These are phyloP conservation scores for Fomitopsis schrenkii DNA, from an alignment of 1,284 basidiomycete genomes.

Conservation along the genomic window DNA sequence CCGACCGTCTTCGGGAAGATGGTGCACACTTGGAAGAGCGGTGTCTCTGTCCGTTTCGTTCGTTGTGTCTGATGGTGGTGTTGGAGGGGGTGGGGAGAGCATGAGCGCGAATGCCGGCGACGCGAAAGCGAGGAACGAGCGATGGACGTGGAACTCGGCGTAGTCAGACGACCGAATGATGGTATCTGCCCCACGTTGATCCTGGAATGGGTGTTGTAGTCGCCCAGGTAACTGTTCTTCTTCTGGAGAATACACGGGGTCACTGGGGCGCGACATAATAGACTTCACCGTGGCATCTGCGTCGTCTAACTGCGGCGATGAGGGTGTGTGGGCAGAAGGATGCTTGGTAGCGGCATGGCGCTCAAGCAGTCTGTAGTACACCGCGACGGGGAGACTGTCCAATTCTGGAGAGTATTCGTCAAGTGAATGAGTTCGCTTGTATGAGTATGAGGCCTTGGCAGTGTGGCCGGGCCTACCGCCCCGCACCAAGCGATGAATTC, in stretches of 20 bases:
- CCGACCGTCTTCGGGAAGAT: conserved; percentile 8
- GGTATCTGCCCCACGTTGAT: neutral
- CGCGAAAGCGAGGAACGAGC: neutral
- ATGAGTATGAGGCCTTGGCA: neutral
- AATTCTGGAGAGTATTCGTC: neutral
- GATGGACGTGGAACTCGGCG: neutral
- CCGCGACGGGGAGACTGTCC: neutral
- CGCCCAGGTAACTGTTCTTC: neutral
- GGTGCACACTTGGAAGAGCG: neutral
- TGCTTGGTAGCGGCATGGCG: neutral
- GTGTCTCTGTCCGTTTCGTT: no score
- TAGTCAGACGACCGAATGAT: neutral
- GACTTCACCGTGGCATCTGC: neutral
- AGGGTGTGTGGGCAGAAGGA: neutral
- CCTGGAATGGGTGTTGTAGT: neutral
- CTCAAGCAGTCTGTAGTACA: neutral
- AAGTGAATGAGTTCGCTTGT: neutral
- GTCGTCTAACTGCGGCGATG: neutral
- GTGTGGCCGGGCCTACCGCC: no score
- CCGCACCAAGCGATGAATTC: neutral
- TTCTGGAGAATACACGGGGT: neutral
- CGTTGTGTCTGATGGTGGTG: neutral
- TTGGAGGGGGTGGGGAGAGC: neutral
- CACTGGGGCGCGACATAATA: neutral
- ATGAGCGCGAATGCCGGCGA: neutral